Percentiles rank a stretch among this genome's conserved stretches.
Conservation (phyloP, 2,329 filamentous ascomycete genomes). For the Penicillium sp. region DNA sequence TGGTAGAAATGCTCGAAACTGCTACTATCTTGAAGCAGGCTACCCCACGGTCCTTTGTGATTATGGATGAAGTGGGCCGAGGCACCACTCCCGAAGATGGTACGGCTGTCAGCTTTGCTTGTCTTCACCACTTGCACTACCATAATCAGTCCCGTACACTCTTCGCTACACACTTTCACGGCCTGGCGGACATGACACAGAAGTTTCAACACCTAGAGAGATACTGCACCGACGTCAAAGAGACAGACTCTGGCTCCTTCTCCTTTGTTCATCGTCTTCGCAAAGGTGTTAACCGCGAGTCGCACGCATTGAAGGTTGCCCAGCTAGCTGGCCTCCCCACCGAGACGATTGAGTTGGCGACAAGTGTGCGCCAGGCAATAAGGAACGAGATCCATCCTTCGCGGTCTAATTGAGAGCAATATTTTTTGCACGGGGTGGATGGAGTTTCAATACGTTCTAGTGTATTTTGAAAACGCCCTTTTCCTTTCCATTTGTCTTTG, state of each 20-base stretch:
- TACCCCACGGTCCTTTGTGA: constrained; percentile 81
- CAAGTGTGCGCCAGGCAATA: constrained; percentile 51
- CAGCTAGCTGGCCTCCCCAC: constrained; percentile 78
- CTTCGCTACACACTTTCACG: constrained; percentile 95
- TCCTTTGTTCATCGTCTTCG: constrained; percentile 81
- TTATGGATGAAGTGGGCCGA: constrained; percentile 97
- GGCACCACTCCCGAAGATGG: constrained; percentile 94
- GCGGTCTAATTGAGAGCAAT: neutral
- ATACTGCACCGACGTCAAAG: constrained; percentile 88
- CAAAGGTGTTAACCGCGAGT: constrained; percentile 78
- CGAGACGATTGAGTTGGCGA: constrained; percentile 67
- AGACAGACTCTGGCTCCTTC: constrained; percentile 69
- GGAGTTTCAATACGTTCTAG: neutral
- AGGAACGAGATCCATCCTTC: neutral
- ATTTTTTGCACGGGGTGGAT: neutral
- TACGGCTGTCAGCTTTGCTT: constrained; percentile 83
- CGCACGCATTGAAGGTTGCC: constrained; percentile 95
- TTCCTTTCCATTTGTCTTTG: neutral
- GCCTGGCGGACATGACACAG: constrained; percentile 71
- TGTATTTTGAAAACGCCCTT: neutral
- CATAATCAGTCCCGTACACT: constrained; percentile 76
- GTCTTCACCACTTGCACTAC: constrained; percentile 76
- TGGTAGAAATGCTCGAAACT: constrained; percentile 99
- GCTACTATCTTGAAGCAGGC: constrained; percentile 84
- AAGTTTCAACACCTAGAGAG: constrained; percentile 61